phyloP scores from a whole-genome alignment of 2,329 filamentous ascomycete species.

The Xylariomycetidae sp. region DNA sequence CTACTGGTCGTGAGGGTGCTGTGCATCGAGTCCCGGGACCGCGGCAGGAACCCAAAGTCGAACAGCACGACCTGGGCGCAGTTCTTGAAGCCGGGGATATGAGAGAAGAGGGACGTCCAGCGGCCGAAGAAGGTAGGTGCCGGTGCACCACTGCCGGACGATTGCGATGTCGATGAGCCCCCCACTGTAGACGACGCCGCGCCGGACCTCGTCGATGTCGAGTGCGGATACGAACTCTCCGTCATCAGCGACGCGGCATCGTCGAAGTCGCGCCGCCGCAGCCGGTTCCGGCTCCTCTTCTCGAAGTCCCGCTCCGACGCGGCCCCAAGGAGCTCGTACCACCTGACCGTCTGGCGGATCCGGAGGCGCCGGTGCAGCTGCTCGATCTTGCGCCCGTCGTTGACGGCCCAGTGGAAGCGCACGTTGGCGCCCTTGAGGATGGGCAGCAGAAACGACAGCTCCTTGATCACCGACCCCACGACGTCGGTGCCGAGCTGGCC shows the following conservation, averaged over 20 bases:
- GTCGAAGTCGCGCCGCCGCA: too few species aligned
- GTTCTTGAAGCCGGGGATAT: conserved; percentile 4
- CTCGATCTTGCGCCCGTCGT: conserved; percentile 2
- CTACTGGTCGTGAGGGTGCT: too few species aligned
- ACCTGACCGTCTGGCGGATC: conserved; percentile 1
- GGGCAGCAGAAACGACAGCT: conserved; percentile 2
- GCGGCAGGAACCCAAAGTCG: conserved; percentile 1
- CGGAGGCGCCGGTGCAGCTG: not conserved
- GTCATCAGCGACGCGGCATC: too few species aligned
- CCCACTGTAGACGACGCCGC: too few species aligned
- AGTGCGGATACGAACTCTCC: too few species aligned
- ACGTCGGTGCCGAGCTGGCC: conserved; percentile 2
- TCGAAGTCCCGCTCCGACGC: too few species aligned
- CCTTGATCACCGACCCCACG: conserved; percentile 5
- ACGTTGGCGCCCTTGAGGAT: not conserved
- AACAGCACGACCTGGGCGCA: conserved; percentile 4
- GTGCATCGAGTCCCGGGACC: too few species aligned
- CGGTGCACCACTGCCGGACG: not conserved
- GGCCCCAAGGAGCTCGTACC: conserved; percentile 3
- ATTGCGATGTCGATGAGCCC: too few species aligned
- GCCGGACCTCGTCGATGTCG: not conserved
- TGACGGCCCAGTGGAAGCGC: conserved; percentile 4
- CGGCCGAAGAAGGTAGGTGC: conserved; percentile 1
- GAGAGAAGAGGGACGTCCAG: conserved; percentile 1
- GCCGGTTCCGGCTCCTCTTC: too few species aligned